Conservation (phyloP, 2,329 filamentous ascomycete species). For the Penicillium vulpinum region DNA sequence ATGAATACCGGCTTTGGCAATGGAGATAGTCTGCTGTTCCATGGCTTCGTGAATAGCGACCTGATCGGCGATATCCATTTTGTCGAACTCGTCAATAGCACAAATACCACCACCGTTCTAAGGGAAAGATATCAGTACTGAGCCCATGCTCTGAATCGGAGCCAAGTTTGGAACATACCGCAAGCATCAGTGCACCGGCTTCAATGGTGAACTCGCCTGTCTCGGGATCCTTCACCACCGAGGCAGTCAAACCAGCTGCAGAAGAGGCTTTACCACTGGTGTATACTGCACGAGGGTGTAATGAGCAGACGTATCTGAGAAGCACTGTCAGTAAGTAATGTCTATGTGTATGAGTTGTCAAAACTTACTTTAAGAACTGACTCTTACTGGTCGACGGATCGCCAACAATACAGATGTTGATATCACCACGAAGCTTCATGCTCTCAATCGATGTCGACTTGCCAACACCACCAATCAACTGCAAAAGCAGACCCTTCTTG, state of each 20-base stretch:
- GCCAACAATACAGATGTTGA: slow-evolving; percentile 98
- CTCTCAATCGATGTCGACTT: slow-evolving; percentile 84
- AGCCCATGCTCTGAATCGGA: slow-evolving; percentile 9
- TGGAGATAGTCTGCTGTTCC: slow-evolving; percentile 99
- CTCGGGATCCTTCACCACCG: slow-evolving; percentile 96
- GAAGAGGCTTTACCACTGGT: slow-evolving; percentile 97
- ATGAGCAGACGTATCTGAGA: slow-evolving; percentile 74
- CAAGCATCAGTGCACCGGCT: slow-evolving; percentile 95
- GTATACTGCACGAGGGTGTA: slow-evolving; percentile 95
- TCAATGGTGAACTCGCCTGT: slow-evolving; percentile 99
- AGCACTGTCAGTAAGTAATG: background rate
- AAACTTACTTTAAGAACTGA: slow-evolving; percentile 83
- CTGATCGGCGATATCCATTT: slow-evolving; percentile 97
- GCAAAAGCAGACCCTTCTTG: slow-evolving; percentile 92
- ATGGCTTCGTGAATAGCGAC: slow-evolving; percentile 99
- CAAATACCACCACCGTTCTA: slow-evolving; percentile 83
- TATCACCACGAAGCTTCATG: slow-evolving; percentile 93
- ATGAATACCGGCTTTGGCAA: slow-evolving; percentile 97
- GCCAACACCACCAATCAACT: slow-evolving; percentile 92
- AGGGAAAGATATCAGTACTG: background rate
- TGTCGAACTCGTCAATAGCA: slow-evolving; percentile 98
- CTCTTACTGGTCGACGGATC: slow-evolving; percentile 97
- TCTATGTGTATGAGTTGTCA: too few species aligned
- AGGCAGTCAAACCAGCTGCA: slow-evolving; percentile 93
- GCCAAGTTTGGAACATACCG: slow-evolving; percentile 47